Evolutionary conservation across 2,329 filamentous ascomycete genomes (phyloP), one percentile per base, ranked within the genome.

Genomic region (Apiospora phragmitis): DNA sequence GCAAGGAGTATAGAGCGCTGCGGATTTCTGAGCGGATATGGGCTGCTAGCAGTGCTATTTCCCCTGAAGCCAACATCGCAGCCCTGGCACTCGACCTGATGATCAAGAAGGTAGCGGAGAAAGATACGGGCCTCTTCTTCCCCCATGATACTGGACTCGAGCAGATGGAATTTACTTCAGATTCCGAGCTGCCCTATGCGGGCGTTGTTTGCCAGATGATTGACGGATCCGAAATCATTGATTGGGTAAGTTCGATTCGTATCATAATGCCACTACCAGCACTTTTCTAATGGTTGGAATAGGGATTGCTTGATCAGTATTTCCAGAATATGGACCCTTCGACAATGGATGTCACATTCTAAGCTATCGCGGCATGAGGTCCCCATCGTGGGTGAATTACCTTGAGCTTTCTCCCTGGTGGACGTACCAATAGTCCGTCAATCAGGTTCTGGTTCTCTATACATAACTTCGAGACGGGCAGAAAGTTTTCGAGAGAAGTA

Each of bases 11-110:
- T 18, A 29, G 5, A 6, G 75, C 74, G 1, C 70, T 80, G 0
- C 65, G 73, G 24, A 62, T 38, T 0, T 75, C 77, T 0, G 70
- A 77, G 12, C 51, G 65, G 2, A 77, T 79, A 12, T 80, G 77
- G 75, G 51, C 65, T 0, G 47, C 43, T 12, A 67, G 71, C 1
- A 71, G 70, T 9, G 47, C 62, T 0, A 45, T 62, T 0, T 75
- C 72, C 4, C 70, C 74, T 0, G 77, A 79, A 9, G 74, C 74
- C 4, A 76, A 73, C 1, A 73, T 73, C 2, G 73, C 76, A 0
- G 70, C 73, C 2, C 69, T 75, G 0, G 76, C 76, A 3, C 24
- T 79, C 24, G 70, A 67, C 21, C 65, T 70, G 45, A 70, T 72
- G 70, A 70, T 72, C 43, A 70, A 69, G 66, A 75, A 70, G 69